phyloP scores from a whole-genome alignment of 2,329 filamentous ascomycete genomes.

The Talaromyces sp. region DNA sequence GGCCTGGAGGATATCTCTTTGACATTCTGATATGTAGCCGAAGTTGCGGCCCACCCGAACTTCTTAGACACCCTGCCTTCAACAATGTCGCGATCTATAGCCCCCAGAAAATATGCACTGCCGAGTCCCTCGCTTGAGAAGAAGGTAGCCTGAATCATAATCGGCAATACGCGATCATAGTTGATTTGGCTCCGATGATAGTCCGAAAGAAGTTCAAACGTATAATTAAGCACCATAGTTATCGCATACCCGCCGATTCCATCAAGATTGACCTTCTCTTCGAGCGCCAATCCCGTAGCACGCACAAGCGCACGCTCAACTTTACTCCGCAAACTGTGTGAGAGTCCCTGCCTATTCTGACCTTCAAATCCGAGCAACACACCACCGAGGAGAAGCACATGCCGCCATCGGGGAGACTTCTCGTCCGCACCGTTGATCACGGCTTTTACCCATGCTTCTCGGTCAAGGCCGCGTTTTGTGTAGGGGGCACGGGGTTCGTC shows the following conservation, averaged over 20 bases:
- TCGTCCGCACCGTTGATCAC: constrained; percentile 59
- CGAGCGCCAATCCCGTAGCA: constrained; percentile 71
- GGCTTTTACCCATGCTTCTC: constrained; percentile 58
- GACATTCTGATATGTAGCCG: constrained; percentile 56
- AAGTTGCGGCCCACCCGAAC: constrained; percentile 64
- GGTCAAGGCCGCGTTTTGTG: constrained; percentile 48
- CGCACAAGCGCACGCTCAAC: constrained; percentile 70
- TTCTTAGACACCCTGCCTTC: constrained; percentile 49
- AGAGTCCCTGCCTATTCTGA: constrained; percentile 61
- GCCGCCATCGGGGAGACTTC: constrained; percentile 70
- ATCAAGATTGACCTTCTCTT: constrained; percentile 51
- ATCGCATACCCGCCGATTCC: constrained; percentile 54
- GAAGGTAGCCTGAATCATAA: constrained; percentile 64
- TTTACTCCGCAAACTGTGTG: constrained; percentile 59
- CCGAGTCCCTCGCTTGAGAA: constrained; percentile 70
- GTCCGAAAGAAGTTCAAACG: constrained; percentile 68
- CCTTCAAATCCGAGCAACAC: constrained; percentile 72
- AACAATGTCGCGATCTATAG: constrained; percentile 64
- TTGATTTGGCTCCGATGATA: constrained; percentile 57
- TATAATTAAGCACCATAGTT: constrained; percentile 70
- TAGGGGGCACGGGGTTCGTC: constrained; percentile 35
- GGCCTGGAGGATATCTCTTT: constrained; percentile 56
- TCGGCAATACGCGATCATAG: constrained; percentile 67
- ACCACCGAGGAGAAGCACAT: constrained; percentile 75
- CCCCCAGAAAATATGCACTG: constrained; percentile 69